A percentile compares a stretch with the other conserved stretches of the same genome.
Evolutionary conservation across 306 rosid genomes (phyloP).

Genomic region (Alnus rubra): DNA sequence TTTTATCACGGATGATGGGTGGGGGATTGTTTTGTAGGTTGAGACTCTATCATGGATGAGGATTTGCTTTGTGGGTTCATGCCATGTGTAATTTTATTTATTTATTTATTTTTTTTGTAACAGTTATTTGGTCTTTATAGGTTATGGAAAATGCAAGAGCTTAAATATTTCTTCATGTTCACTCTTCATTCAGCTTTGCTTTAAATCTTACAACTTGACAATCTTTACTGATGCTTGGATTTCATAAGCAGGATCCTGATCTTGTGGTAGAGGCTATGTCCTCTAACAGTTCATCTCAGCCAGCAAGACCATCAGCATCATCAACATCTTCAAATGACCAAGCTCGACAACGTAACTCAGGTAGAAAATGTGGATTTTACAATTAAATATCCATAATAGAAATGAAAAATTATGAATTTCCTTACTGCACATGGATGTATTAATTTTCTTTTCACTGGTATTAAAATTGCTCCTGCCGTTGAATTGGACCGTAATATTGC

Average conservation of each 20-base stretch:
- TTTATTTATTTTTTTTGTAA: neutral
- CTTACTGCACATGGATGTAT: neutral
- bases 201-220: slow-evolving; percentile 7
- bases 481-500: slow-evolving; percentile 21
- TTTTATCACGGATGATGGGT: neutral
- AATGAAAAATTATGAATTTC: neutral
- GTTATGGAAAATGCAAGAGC: neutral
- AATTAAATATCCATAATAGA: neutral
- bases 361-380: slow-evolving; percentile 34
- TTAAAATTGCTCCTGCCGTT: slow-evolving; percentile 23
- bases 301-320: slow-evolving; percentile 56
- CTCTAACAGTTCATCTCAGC: slow-evolving; percentile 57
- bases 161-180: neutral
- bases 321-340: slow-evolving; percentile 53
- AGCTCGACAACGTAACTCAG: slow-evolving; percentile 55
- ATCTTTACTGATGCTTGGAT: slow-evolving; percentile 21
- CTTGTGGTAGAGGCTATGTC: slow-evolving; percentile 81
- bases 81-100: neutral
- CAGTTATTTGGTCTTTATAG: neutral
- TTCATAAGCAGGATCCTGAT: slow-evolving; percentile 66
- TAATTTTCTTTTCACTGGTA: neutral
- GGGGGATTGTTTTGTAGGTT: neutral
- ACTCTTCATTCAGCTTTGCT: neutral
- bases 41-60: neutral
- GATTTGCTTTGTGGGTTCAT: neutral